These are phyloP conservation scores for Arthrobotrys musiformis DNA, from an alignment of 2,329 filamentous ascomycete genomes.

Conservation along the genomic window DNA sequence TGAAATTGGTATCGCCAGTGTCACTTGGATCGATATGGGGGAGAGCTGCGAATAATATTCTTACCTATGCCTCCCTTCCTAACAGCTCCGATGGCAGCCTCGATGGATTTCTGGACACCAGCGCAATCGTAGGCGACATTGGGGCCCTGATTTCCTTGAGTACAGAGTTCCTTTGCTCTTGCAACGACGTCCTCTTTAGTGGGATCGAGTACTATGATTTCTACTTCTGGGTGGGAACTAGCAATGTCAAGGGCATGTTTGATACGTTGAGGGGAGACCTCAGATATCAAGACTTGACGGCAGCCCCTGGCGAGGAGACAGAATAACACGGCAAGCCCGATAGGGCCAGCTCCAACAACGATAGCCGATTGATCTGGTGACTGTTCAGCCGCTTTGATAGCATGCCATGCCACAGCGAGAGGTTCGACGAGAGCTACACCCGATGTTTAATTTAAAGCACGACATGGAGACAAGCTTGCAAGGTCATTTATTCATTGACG, in stretches of 20 bases:
- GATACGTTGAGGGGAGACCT: slow-evolving; percentile 64
- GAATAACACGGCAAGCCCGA: slow-evolving; percentile 71
- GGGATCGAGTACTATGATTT: slow-evolving; percentile 42
- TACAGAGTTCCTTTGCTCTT: slow-evolving; percentile 40
- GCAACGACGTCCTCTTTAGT: slow-evolving; percentile 37
- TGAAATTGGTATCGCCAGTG: background rate
- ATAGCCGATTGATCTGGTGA: slow-evolving; percentile 67
- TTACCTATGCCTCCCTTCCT: slow-evolving; percentile 43
- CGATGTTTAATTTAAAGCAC: slow-evolving; percentile 59
- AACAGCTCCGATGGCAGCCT: slow-evolving; percentile 39
- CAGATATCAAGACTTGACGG: slow-evolving; percentile 70
- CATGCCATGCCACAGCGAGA: slow-evolving; percentile 73
- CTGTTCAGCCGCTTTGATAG: slow-evolving; percentile 64
- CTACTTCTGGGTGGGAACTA: slow-evolving; percentile 22
- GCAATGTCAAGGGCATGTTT: slow-evolving; percentile 46
- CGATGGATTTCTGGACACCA: slow-evolving; percentile 47
- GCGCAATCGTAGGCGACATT: slow-evolving; percentile 48
- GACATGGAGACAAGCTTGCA: background rate
- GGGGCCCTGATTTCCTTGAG: slow-evolving; percentile 37
- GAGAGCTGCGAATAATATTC: background rate
- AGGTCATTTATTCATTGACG: too few species aligned
- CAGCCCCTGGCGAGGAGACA: slow-evolving; percentile 69
- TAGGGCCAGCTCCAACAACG: slow-evolving; percentile 72
- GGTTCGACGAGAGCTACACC: slow-evolving; percentile 71
- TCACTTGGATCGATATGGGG: background rate